Base-by-base conservation (phyloP, 305 asterid genomes). In the Fraxinus velutina region DNA sequence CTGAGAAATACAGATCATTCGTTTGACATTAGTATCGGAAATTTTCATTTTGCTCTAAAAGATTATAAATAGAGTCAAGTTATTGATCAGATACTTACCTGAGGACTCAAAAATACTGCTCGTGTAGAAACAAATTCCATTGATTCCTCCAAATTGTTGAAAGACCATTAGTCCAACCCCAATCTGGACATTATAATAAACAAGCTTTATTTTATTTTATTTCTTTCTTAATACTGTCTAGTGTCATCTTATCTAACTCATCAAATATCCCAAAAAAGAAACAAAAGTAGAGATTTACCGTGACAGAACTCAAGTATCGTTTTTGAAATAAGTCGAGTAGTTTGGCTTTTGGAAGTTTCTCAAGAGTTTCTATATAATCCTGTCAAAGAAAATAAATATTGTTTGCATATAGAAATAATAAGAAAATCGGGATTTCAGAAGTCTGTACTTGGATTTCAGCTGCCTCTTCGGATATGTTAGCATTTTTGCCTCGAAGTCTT, bases 141-240 rank as follows among this genome's bases (percentile, higher is more conserved):
- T 96, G 80, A 94, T 96, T 80, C 99, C 98, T 78, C 98, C 98
- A 80, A 96, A 89, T 78, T 96, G 99, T 84, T 96, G 99, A 84
- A 90, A 89, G 37, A 94, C 92, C 98, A 96, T 96, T 21, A 96
- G 95, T 10, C 99, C 99, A n/a, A 96, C 93, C 85, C 98, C 99
- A 64, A 96, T 91, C 99, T 96, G 90, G 10, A 57, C 3, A 36
- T 6, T 78, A 73, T 42, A 37, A 52, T 79, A 34, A 34, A 37
- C 30, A 57, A 76, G 71, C 81, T 47, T 66, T 12, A 66, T 29
- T 29, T 29, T 29, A 29, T 2, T 1, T 29, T 22, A 12, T 12
- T 24, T 3, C 34, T 64, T 22, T 12, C 17, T 24, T 24, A 24
- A 24, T 27, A 62, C n/a, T 4, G 36, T 66, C 37, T 66, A 12